Evolutionary conservation across 768 basidiomycete genomes (phyloP).

Genomic region (Auriscalpium microsporum): DNA sequence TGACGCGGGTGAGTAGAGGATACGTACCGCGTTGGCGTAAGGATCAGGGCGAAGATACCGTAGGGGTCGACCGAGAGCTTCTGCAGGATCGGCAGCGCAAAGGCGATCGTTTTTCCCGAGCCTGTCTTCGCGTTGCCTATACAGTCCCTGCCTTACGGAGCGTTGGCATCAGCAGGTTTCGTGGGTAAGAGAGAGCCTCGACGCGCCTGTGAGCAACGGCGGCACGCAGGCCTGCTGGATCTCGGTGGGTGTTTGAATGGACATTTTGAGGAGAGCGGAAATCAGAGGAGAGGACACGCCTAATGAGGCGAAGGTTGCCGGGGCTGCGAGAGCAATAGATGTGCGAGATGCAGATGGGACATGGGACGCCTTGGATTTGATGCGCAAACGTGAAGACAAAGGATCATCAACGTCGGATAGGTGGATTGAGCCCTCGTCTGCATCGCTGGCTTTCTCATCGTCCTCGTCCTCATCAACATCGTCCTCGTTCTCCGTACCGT

Average conservation of each 20-base stretch:
- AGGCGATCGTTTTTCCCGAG: constrained; percentile 96
- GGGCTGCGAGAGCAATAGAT: constrained; percentile 4
- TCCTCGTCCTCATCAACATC: not conserved
- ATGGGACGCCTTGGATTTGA: constrained; percentile 10
- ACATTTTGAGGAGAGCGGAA: constrained; percentile 66
- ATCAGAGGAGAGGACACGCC: constrained; percentile 55
- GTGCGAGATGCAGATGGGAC: constrained; percentile 5
- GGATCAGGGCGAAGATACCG: constrained; percentile 85
- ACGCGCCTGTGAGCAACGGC: constrained; percentile 67
- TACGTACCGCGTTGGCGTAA: constrained; percentile 88
- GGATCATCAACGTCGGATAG: constrained; percentile 7
- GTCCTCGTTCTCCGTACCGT: constrained; percentile 16
- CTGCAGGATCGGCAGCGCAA: constrained; percentile 92
- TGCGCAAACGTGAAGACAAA: constrained; percentile 17
- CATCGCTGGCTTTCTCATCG: not conserved
- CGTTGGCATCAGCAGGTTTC: constrained; percentile 11
- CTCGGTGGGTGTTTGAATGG: constrained; percentile 76
- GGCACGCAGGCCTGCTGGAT: constrained; percentile 90
- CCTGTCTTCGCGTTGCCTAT: constrained; percentile 98
- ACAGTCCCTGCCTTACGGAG: constrained; percentile 74
- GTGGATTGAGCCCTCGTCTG: not conserved
- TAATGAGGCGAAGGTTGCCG: constrained; percentile 43
- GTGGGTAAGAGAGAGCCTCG: not conserved
- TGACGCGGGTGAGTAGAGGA: not conserved
- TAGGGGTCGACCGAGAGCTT: constrained; percentile 83